A percentile compares a stretch with the other conserved stretches of the same genome.
These are phyloP conservation scores for Fagopyrum tataricum DNA, from an alignment of 148 eudicot genomes.

Conservation along the genomic window DNA sequence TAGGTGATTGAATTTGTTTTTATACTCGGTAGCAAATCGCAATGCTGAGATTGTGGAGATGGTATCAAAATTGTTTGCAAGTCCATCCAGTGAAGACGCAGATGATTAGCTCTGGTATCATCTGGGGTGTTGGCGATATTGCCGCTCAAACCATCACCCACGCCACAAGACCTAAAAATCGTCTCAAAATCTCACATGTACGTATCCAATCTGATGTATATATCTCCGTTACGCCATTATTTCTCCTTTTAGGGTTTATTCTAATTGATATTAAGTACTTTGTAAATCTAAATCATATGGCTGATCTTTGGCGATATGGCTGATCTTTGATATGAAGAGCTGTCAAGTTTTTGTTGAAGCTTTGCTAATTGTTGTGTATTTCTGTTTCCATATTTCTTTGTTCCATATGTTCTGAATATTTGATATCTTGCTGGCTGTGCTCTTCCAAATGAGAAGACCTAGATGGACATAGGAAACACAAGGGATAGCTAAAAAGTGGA, in stretches of 20 bases:
- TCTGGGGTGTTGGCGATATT: conserved; percentile 91
- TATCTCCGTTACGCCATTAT: neutral
- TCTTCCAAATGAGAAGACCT: neutral
- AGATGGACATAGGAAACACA: neutral
- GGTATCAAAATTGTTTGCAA: conserved; percentile 80
- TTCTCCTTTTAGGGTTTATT: neutral
- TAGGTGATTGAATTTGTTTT: neutral
- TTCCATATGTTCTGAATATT: neutral
- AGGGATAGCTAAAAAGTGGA: neutral
- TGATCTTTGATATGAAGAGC: too few species aligned
- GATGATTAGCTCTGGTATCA: conserved; percentile 78
- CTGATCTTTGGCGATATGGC: too few species aligned
- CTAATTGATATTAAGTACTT: too few species aligned
- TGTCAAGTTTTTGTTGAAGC: neutral
- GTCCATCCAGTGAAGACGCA: conserved; percentile 88
- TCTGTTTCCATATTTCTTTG: neutral
- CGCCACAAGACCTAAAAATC: conserved; percentile 27
- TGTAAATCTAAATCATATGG: too few species aligned
- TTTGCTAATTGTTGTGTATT: neutral
- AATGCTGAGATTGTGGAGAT: conserved; percentile 86
- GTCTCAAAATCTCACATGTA: conserved; percentile 25
- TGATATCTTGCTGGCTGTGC: neutral
- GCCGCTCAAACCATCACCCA: conserved; percentile 82
- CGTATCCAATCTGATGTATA: conserved; percentile 3
- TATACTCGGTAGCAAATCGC: conserved; percentile 17